Base-by-base conservation (phyloP, 2,329 filamentous ascomycete species). In the Neopestalotiopsis clavispora region DNA sequence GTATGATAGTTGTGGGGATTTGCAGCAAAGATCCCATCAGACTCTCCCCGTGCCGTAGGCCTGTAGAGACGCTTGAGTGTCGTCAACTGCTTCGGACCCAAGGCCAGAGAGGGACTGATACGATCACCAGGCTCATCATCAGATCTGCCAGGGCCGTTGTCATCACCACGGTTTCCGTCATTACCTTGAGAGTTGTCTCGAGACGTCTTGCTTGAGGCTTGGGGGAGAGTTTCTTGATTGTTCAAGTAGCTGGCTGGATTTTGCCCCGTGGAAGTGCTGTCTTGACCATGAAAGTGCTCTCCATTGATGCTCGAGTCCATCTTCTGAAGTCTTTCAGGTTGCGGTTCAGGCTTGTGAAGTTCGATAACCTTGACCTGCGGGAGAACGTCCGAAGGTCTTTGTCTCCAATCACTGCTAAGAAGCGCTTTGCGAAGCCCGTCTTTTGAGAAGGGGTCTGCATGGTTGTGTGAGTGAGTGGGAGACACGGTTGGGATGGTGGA, bases 281-380 rank as follows among this genome's bases (percentile, higher is more conserved):
- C 5, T 52, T 52, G 45, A 10, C 17, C 17, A 9, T 10, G 45
- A 14, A 52, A n/a, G 20, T 20, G 6, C 45, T 20, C 7, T n/a
- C 17, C 17, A n/a, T 52, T 14, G 1, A 52, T n/a, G 6, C 7
- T 20, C n/a, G 17, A 20, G 20, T 52, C 45, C 4, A 52, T 69
- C 10, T 70, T 66, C 14, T 74, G 70, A 2, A 61, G 38, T 12
- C 63, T 63, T 6, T 70, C 69, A 10, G 58, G 34, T 14, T 70
- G 52, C 4, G 70, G 62, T 12, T 61, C 62, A 9, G 66, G 59
- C 42, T 74, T 74, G 38, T 72, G 69, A 1, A 68, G 70, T 58
- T 71, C 67, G 17, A 62, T 20, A 12, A 58, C 23, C n/a, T 49
- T 42, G 57, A 58, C 57, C 10, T 52, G 65, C 2, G n/a, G 20